A percentile compares a stretch with the other conserved stretches of the same genome.
These are phyloP conservation scores for Apiotrichum porosum DNA, from an alignment of 1,284 basidiomycete genomes.

Conservation along the genomic window DNA sequence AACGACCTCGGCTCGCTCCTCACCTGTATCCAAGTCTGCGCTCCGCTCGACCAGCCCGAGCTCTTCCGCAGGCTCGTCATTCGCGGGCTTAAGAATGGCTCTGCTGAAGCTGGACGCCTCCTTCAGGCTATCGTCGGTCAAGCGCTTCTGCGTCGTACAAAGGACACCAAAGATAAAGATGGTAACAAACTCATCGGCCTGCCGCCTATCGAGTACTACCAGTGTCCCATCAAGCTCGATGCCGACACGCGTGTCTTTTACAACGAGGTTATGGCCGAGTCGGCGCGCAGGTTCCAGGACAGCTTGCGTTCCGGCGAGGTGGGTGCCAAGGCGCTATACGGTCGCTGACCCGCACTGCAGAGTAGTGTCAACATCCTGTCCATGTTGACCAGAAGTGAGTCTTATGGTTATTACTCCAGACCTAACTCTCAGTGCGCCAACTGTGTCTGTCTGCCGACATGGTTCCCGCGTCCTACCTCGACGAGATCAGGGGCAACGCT, in stretches of 20 bases:
- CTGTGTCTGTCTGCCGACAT: constrained; percentile 74
- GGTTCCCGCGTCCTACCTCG: constrained; percentile 68
- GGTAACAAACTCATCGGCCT: constrained; percentile 69
- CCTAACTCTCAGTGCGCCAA: constrained; percentile 61
- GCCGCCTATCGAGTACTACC: constrained; percentile 58
- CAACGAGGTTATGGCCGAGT: constrained; percentile 64
- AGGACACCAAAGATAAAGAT: constrained; percentile 74
- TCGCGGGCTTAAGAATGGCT: constrained; percentile 65
- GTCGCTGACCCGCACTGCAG: constrained; percentile 20
- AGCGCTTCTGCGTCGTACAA: constrained; percentile 76
- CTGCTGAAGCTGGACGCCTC: constrained; percentile 62
- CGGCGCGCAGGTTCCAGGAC: constrained; percentile 59
- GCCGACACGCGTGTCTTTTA: constrained; percentile 67
- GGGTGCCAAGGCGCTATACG: not conserved
- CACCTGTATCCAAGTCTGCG: constrained; percentile 72
- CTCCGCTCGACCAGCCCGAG: constrained; percentile 71
- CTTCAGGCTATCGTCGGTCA: constrained; percentile 80
- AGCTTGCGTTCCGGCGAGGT: constrained; percentile 51
- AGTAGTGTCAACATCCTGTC: constrained; percentile 61
- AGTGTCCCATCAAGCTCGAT: constrained; percentile 58
- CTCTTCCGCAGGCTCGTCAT: constrained; percentile 71
- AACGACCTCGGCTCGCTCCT: constrained; percentile 77
- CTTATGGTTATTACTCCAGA: not conserved
- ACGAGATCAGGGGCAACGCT: constrained; percentile 54
- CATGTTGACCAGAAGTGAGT: constrained; percentile 65